Conservation (phyloP, 2,329 filamentous ascomycete genomes). For the Monilinia polystroma region DNA sequence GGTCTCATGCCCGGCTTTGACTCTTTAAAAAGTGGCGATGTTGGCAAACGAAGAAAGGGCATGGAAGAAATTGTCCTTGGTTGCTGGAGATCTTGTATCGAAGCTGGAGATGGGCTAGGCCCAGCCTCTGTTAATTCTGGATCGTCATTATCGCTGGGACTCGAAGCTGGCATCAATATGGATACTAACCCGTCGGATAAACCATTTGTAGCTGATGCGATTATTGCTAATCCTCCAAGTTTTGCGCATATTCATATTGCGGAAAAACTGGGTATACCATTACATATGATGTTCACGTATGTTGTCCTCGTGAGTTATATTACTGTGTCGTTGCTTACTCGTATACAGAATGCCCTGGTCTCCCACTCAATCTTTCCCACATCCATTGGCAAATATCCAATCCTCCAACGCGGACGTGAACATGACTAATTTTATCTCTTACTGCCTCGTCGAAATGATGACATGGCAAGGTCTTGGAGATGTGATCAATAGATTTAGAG, state of each 20-base stretch:
- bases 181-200: constrained; percentile 37
- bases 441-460: constrained; percentile 68
- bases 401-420: constrained; percentile 62
- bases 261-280: constrained; percentile 70
- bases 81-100: constrained; percentile 83
- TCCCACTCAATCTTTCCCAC: constrained; percentile 67
- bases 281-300: constrained; percentile 89
- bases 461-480: constrained; percentile 81
- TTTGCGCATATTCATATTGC: constrained; percentile 75
- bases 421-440: constrained; percentile 67
- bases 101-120: constrained; percentile 65
- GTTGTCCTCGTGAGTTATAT: constrained; percentile 38
- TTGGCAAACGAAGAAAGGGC: constrained; percentile 69
- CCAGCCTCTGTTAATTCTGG: constrained; percentile 29
- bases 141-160: constrained; percentile 31
- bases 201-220: constrained; percentile 81
- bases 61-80: constrained; percentile 79
- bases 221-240: constrained; percentile 76
- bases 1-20: constrained; percentile 82
- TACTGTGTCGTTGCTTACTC: constrained; percentile 15
- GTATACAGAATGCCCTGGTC: constrained; percentile 62
- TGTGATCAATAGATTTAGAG: constrained; percentile 83
- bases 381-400: constrained; percentile 67
- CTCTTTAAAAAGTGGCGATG: constrained; percentile 72
- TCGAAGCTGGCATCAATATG: constrained; percentile 40